A percentile compares a stretch with the other conserved stretches of the same genome.
Conservation (phyloP, 148 eudicot species). For the Oxyria digyna region DNA sequence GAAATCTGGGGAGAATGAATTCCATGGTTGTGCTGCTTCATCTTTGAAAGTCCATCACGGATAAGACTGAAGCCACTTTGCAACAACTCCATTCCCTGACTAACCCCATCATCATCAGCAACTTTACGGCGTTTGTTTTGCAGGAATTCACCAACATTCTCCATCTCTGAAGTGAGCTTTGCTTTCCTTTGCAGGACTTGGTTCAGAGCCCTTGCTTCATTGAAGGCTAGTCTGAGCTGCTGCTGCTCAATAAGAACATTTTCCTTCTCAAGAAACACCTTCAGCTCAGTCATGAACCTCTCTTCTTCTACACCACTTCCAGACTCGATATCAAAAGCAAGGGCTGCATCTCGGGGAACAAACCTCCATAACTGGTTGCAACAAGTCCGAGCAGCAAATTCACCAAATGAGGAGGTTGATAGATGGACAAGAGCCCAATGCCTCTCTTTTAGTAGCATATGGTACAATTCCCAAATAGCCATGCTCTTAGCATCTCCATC, state of each 20-base stretch:
- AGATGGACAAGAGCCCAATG: conserved; percentile 88
- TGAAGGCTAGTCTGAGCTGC: conserved; percentile 27
- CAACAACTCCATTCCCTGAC: conserved; percentile 57
- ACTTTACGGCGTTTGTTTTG: conserved; percentile 46
- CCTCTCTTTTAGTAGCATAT: conserved; percentile 66
- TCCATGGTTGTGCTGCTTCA: conserved; percentile 33
- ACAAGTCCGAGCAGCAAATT: conserved; percentile 77
- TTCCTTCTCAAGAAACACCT: conserved; percentile 73
- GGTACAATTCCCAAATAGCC: conserved; percentile 58
- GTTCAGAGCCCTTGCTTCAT: conserved; percentile 47
- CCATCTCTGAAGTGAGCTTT: conserved; percentile 21
- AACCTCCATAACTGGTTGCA: conserved; percentile 85
- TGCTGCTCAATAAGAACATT: conserved; percentile 32
- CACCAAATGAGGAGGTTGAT: conserved; percentile 61
- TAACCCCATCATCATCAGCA: conserved; percentile 62
- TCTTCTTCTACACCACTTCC: conserved; percentile 47
- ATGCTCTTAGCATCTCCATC: conserved; percentile 35
- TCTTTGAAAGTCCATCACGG: conserved; percentile 47
- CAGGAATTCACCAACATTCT: conserved; percentile 23
- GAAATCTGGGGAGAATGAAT: conserved; percentile 33
- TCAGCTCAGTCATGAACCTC: conserved; percentile 72
- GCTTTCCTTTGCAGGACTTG: conserved; percentile 23
- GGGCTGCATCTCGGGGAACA: conserved; percentile 76
- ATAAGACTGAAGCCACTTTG: conserved; percentile 66
- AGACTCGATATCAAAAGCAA: conserved; percentile 59